Evolutionary conservation across 2,329 filamentous ascomycete species (phyloP).

Genomic region (Aureobasidium namibiae): DNA sequence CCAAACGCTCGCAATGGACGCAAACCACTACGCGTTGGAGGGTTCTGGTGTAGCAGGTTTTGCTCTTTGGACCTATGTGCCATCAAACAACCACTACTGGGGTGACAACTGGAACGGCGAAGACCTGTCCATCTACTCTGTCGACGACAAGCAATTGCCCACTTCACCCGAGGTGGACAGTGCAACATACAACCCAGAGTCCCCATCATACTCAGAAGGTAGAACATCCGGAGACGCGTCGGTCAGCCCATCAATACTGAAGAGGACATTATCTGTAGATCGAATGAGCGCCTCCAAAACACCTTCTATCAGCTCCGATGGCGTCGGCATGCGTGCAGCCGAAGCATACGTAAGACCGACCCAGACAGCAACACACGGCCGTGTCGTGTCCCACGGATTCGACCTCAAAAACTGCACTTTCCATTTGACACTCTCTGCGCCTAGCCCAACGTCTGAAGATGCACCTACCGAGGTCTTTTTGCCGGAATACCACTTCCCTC

Average conservation of each 20-base stretch:
- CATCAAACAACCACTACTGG: conserved; percentile 64
- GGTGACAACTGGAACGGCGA: conserved; percentile 98
- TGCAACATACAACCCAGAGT: conserved; percentile 41
- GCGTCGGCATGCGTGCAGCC: conserved; percentile 74
- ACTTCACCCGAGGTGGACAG: conserved; percentile 32
- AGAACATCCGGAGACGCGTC: conserved; percentile 43
- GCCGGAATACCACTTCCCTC: conserved; percentile 87
- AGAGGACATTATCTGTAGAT: conserved; percentile 58
- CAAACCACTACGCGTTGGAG: conserved; percentile 89
- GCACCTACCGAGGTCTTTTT: conserved; percentile 75
- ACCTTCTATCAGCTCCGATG: conserved; percentile 31
- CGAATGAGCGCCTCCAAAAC: conserved; percentile 27
- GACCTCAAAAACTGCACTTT: conserved; percentile 75
- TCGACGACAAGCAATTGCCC: conserved; percentile 63
- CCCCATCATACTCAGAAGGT: conserved; percentile 48
- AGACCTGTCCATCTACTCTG: conserved; percentile 81
- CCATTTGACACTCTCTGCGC: conserved; percentile 58
- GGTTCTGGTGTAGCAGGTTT: conserved; percentile 76
- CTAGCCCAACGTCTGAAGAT: conserved; percentile 51
- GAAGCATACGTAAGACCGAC: conserved; percentile 88
- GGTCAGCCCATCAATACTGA: conserved; percentile 69
- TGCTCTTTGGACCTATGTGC: conserved; percentile 80
- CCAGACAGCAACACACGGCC: conserved; percentile 66
- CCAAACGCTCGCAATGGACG: conserved; percentile 86
- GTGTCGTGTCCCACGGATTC: conserved; percentile 65